Percentiles rank a stretch among this genome's conserved stretches.
phyloP scores from a whole-genome alignment of 2,329 filamentous ascomycete species.

The Cercospora zeae-maydis region DNA sequence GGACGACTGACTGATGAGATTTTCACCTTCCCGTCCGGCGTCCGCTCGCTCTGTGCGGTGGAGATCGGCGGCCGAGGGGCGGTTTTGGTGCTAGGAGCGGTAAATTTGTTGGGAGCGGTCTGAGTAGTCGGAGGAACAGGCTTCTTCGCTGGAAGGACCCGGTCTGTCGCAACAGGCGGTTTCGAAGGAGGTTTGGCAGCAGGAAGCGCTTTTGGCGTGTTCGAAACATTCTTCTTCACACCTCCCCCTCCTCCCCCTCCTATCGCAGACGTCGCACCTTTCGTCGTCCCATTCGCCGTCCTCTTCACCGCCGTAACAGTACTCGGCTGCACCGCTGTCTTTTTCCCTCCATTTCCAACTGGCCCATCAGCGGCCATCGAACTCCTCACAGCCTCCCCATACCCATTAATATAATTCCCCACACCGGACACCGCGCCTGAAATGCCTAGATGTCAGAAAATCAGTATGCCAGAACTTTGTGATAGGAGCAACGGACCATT shows the following conservation, averaged over 20 bases:
- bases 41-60: constrained; percentile 17
- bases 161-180: constrained; percentile 6
- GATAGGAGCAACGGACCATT: constrained; percentile 19
- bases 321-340: constrained; percentile 27
- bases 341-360: constrained; percentile 21
- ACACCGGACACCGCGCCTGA: constrained; percentile 35
- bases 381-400: constrained; percentile 34
- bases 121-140: not conserved
- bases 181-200: constrained; percentile 14
- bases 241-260: not conserved
- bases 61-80: constrained; percentile 12
- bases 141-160: constrained; percentile 11
- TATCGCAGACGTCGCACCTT: not conserved
- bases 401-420: constrained; percentile 36
- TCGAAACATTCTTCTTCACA: not conserved
- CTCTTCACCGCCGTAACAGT: constrained; percentile 17
- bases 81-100: not conserved
- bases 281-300: constrained; percentile 10
- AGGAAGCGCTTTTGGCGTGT: constrained; percentile 14
- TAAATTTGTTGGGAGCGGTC: not conserved
- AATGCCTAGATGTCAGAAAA: constrained; percentile 31
- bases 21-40: constrained; percentile 21
- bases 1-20: constrained; percentile 17
- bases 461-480: constrained; percentile 18
- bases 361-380: constrained; percentile 35